Evolutionary conservation across 495 filamentous ascomycete species (phyloP), one percentile per base, ranked within the genome.

Genomic region (Paragyromitra xinjiangensis): DNA sequence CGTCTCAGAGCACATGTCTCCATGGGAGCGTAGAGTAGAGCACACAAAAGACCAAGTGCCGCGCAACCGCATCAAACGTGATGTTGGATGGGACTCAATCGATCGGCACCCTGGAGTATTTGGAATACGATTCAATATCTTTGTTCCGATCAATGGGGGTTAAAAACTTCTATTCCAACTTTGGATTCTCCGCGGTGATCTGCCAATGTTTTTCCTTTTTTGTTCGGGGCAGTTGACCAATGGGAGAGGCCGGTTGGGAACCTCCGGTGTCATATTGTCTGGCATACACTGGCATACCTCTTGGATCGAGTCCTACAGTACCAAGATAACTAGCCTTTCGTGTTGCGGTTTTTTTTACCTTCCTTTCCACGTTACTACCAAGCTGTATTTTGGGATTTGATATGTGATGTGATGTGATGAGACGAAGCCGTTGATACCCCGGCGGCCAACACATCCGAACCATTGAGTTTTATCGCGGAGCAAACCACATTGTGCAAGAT

Each of bases 351-450:
- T 6, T 16, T 48, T 44, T 53, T 40, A 44, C 65, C 45, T 68
- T 68, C 65, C 64, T 37, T 42, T 68, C 50, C 50, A 68, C 65
- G 48, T 71, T 71, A 71, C 24, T 48, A 34, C 62, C 62, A 42
- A 42, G 62, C 6, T 26, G 64, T 69, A 42, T 9, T 29, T 42
- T 19, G 1, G 68, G 55, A 29, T 37, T 40, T 29, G 48, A 55
- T 53, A 68, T 37, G 48, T 59, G 53, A 58, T 59, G 22, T 59
- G 66, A 68, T 37, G 48, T 59, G 53, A 58, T 59, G 22, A 69
- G 66, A 56, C 24, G 22, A 63, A 64, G 39, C 16, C 39, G 26
- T 45, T 40, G 40, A 24, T 64, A 55, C 37, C 59, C 44, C 44
- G 37, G 64, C 56, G 14, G 63, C 40, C 53, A 62, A 69, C 64